phyloP scores from a whole-genome alignment of 148 eudicot genomes.

The Linanthus parryae region DNA sequence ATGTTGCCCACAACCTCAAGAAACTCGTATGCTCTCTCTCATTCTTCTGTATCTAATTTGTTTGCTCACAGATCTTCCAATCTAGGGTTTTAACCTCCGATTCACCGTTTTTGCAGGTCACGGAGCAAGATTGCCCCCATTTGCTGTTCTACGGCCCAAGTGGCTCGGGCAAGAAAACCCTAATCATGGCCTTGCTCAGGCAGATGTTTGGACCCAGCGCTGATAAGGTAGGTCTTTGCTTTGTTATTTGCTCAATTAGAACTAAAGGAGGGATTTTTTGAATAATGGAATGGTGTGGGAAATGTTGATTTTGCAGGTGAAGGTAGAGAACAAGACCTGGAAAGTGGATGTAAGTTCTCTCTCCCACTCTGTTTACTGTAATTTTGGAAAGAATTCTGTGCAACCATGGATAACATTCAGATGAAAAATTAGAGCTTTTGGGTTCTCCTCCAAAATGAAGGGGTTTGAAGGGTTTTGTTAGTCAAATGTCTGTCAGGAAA shows the following conservation, averaged over 20 bases:
- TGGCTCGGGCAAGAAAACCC: slow-evolving; percentile 95
- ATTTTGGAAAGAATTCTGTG: too few species aligned
- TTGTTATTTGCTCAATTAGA: neutral
- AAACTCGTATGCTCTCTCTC: slow-evolving; percentile 46
- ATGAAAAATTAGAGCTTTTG: too few species aligned
- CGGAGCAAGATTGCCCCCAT: slow-evolving; percentile 98
- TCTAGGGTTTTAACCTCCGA: neutral
- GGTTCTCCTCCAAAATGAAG: too few species aligned
- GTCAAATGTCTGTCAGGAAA: too few species aligned
- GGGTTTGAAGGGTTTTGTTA: too few species aligned
- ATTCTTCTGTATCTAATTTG: neutral
- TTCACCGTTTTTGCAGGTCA: slow-evolving; percentile 34
- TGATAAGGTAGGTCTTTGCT: slow-evolving; percentile 53
- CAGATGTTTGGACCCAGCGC: slow-evolving; percentile 90
- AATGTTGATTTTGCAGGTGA: slow-evolving; percentile 52
- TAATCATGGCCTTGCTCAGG: slow-evolving; percentile 83
- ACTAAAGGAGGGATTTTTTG: neutral
- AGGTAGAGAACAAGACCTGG: slow-evolving; percentile 88
- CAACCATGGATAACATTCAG: too few species aligned
- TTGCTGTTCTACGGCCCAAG: slow-evolving; percentile 88
- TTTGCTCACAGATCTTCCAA: neutral
- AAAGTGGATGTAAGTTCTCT: slow-evolving; percentile 71
- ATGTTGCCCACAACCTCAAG: slow-evolving; percentile 78
- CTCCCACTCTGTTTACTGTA: neutral
- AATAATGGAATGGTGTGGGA: too few species aligned